phyloP scores from a whole-genome alignment of 345 rosid species.

The Draba incana region DNA sequence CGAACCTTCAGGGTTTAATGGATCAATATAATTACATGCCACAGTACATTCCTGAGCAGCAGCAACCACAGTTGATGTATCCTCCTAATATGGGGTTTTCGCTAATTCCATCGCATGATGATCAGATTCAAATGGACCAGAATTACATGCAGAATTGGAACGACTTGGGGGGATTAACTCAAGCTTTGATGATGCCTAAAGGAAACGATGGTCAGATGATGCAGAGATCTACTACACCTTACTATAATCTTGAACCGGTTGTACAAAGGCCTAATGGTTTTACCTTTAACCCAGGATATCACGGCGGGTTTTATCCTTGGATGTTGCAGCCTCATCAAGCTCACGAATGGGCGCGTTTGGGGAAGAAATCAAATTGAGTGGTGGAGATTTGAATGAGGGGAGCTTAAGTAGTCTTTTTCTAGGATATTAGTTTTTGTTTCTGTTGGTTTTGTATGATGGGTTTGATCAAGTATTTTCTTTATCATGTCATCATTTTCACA shows the following conservation, averaged over 20 bases:
- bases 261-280: constrained; percentile 11
- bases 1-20: constrained; percentile 6
- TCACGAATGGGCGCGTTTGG: constrained; percentile 7
- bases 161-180: constrained; percentile 6
- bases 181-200: constrained; percentile 34
- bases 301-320: constrained; percentile 3
- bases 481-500: constrained; percentile 5
- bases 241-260: constrained; percentile 22
- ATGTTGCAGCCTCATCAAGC: constrained; percentile 5
- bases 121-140: constrained; percentile 31
- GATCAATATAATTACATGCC: constrained; percentile 27
- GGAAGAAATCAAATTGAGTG: constrained; percentile 17
- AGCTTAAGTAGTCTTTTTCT: background rate
- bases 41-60: constrained; percentile 29
- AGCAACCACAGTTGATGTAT: constrained; percentile 27
- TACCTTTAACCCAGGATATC: constrained; percentile 24
- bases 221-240: constrained; percentile 16
- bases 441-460: constrained; percentile 27
- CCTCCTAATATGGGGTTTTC: constrained; percentile 28
- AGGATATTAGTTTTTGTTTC: constrained; percentile 27
- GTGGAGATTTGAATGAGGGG: constrained; percentile 2
- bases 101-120: constrained; percentile 22
- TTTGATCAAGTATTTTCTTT: constrained; percentile 3
- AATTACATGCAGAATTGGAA: constrained; percentile 19
- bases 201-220: constrained; percentile 37